These are phyloP conservation scores for Gaillardinia entomophila DNA, from an alignment of 805 yeast species.

Conservation along the genomic window DNA sequence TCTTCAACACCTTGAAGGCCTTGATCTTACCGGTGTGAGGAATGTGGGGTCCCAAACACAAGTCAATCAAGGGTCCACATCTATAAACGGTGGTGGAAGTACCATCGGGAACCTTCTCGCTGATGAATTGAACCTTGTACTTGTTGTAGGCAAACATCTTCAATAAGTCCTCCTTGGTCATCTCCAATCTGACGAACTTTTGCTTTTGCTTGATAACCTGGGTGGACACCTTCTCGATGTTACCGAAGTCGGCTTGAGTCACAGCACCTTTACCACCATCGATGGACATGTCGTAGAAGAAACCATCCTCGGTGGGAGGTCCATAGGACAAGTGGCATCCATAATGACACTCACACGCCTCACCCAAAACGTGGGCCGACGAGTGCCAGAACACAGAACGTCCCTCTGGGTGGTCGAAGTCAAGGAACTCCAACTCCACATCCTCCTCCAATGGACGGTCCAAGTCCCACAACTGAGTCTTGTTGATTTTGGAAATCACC, in stretches of 20 bases:
- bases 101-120: constrained; percentile 90
- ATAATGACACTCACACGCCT: constrained; percentile 92
- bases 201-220: constrained; percentile 92
- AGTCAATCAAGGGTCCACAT: constrained; percentile 95
- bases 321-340: constrained; percentile 88
- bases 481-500: constrained; percentile 87
- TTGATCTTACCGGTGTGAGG: constrained; percentile 97
- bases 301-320: constrained; percentile 97
- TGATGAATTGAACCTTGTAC: constrained; percentile 84
- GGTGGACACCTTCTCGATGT: constrained; percentile 80
- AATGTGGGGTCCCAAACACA: constrained; percentile 96
- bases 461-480: constrained; percentile 82
- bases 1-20: constrained; percentile 88
- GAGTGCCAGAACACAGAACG: constrained; percentile 98
- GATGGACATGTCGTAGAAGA: constrained; percentile 93
- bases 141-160: constrained; percentile 94
- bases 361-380: constrained; percentile 96
- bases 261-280: constrained; percentile 65
- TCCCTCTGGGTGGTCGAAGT: constrained; percentile 92
- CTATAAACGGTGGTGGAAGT: constrained; percentile 95
- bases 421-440: constrained; percentile 70
- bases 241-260: constrained; percentile 75
- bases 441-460: constrained; percentile 85
- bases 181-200: constrained; percentile 85
- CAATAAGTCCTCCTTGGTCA: constrained; percentile 86